Evolutionary conservation across 495 filamentous ascomycete genomes (phyloP).

Genomic region (Tuber indicum): DNA sequence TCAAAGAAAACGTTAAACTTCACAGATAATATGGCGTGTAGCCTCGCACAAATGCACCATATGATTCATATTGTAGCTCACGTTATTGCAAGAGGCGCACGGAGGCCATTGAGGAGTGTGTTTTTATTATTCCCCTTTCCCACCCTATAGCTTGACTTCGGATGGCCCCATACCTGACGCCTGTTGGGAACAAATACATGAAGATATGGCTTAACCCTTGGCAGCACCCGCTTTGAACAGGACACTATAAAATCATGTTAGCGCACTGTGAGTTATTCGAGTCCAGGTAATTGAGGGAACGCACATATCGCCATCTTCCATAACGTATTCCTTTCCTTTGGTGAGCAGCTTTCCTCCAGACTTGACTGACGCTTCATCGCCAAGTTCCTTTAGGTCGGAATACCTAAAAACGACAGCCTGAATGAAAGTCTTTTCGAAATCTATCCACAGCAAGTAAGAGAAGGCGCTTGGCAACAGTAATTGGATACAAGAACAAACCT

Average conservation of each 20-base stretch:
- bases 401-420: constrained; percentile 92
- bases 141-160: not conserved
- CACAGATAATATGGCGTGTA: not conserved
- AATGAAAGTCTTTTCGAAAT: constrained; percentile 99
- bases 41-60: not conserved
- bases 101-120: not conserved
- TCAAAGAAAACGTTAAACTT: not conserved
- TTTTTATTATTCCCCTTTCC: not conserved
- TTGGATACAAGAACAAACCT: constrained; percentile 34
- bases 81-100: not conserved
- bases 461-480: not conserved
- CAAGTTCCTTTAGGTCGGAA: constrained; percentile 66
- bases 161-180: not conserved
- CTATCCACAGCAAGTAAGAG: constrained; percentile 40
- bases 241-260: constrained; percentile 49
- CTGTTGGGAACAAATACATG: not conserved
- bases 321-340: constrained; percentile 96
- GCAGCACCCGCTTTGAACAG: constrained; percentile 95
- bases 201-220: constrained; percentile 53
- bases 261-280: constrained; percentile 41
- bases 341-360: constrained; percentile 94
- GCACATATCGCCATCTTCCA: constrained; percentile 63
- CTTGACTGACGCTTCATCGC: constrained; percentile 82
- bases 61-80: not conserved
- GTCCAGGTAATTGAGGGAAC: constrained; percentile 27